These are phyloP conservation scores for Byssothecium circinans DNA, from an alignment of 2,329 filamentous ascomycete species.

Conservation along the genomic window DNA sequence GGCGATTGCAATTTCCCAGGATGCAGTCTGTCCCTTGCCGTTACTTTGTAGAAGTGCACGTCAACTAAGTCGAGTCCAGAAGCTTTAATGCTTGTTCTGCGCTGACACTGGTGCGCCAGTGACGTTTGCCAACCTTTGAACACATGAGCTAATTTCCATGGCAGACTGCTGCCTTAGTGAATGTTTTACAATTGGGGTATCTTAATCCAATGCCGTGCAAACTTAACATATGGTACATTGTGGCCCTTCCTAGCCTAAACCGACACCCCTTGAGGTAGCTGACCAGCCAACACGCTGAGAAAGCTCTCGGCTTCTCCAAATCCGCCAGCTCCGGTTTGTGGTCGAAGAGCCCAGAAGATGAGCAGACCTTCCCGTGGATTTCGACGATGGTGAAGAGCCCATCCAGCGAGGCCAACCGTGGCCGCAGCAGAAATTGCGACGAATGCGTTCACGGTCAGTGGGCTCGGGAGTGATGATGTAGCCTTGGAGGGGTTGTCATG, in stretches of 20 bases:
- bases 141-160: not conserved
- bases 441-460: constrained; percentile 28
- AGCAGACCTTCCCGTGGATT: constrained; percentile 36
- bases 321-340: constrained; percentile 17
- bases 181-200: constrained; percentile 6
- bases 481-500: constrained; percentile 10
- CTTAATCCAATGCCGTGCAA: constrained; percentile 2
- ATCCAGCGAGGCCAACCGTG: constrained; percentile 26
- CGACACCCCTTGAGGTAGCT: constrained; percentile 17
- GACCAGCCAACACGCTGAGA: constrained; percentile 31
- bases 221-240: not conserved
- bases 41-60: not conserved
- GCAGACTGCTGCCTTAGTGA: not conserved
- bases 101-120: constrained; percentile 14
- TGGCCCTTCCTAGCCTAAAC: not conserved
- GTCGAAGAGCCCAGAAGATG: constrained; percentile 39
- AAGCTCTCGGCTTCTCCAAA: constrained; percentile 39
- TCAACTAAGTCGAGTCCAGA: not conserved
- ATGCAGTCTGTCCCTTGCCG: not conserved
- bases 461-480: constrained; percentile 32
- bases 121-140: constrained; percentile 13
- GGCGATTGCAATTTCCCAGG: not conserved
- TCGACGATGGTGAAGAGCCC: constrained; percentile 37
- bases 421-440: constrained; percentile 23
- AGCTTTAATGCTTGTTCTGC: constrained; percentile 12